These are phyloP conservation scores for Rhodamnia argentea DNA, from an alignment of 345 rosid genomes.

Conservation along the genomic window DNA sequence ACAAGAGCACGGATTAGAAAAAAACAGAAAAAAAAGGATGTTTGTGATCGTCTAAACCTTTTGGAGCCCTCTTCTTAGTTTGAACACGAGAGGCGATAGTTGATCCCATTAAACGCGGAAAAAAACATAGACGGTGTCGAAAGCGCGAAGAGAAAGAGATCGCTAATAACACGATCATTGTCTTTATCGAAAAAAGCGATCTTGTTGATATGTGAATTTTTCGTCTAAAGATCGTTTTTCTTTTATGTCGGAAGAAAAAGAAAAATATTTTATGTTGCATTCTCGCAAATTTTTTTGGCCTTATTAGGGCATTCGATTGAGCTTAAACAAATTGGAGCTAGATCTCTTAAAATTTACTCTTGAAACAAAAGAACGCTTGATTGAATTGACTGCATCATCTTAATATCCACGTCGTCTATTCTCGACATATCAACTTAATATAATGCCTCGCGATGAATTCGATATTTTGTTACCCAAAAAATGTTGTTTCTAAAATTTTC, in stretches of 20 bases:
- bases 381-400: background rate
- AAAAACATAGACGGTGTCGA: background rate
- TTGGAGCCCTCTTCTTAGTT: no score
- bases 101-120: background rate
- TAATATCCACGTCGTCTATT: background rate
- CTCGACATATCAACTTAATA: background rate
- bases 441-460: background rate
- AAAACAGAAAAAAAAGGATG: no score
- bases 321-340: background rate
- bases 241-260: no score
- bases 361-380: background rate
- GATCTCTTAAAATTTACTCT: background rate
- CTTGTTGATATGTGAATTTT: background rate
- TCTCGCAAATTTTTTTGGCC: background rate
- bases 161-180: background rate
- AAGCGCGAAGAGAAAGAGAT: background rate
- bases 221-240: background rate
- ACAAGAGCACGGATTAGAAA: background rate
- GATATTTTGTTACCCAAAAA: fast-evolving
- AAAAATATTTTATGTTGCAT: background rate
- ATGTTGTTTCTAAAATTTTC: fast-evolving
- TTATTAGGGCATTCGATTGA: background rate
- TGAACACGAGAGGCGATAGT: no score
- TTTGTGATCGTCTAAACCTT: no score
- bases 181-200: background rate